phyloP scores from a whole-genome alignment of 768 basidiomycete species.

The Amanita thiersii region DNA sequence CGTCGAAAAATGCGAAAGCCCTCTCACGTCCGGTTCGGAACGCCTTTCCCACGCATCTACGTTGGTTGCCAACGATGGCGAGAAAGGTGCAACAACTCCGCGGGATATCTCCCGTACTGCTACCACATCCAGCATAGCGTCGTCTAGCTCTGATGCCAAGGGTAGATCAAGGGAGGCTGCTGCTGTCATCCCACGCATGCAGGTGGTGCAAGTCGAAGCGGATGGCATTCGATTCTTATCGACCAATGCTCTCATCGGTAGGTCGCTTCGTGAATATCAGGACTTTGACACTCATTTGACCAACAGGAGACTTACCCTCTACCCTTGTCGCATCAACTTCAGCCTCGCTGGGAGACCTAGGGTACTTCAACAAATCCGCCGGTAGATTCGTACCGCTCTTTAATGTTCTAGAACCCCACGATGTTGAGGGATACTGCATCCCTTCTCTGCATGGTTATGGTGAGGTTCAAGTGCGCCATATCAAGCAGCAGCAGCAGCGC shows the following conservation, averaged over 20 bases:
- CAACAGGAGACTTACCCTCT: neutral
- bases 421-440: neutral
- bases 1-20: neutral
- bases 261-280: neutral
- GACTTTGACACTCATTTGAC: neutral
- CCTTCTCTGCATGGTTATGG: conserved; percentile 6
- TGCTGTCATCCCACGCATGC: neutral
- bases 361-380: conserved; percentile 1
- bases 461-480: neutral
- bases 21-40: too few species aligned
- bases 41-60: neutral
- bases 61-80: neutral
- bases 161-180: neutral
- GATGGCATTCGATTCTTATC: conserved; percentile 1
- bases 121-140: neutral
- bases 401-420: conserved; percentile 5
- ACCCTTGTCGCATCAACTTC: neutral
- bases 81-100: neutral
- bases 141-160: neutral
- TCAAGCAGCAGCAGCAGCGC: neutral
- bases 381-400: conserved; percentile 4
- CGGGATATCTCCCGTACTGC: neutral
- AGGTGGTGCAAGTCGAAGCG: neutral
- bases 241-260: neutral
- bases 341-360: conserved; percentile 5